Conservation (phyloP, 108 stramenopile species). For the Fragilaria radians region DNA sequence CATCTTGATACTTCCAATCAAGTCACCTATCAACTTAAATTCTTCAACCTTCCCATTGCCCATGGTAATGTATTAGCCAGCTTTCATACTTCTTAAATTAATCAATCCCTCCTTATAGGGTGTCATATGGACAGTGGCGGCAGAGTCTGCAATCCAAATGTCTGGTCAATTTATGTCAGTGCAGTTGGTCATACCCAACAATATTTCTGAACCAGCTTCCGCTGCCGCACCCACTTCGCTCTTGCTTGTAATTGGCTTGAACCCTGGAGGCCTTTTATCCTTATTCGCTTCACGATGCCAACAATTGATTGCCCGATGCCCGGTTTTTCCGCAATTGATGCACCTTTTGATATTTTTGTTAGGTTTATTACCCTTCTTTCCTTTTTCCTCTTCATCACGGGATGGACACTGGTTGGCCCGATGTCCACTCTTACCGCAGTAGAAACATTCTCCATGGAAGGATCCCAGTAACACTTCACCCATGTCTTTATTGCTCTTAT, state of each 20-base stretch:
- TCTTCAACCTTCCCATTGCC: not conserved
- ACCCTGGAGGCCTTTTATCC: no score
- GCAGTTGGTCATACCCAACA: no score
- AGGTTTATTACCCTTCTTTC: not conserved
- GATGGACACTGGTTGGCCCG: conserved; percentile 5
- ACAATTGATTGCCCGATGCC: conserved; percentile 2
- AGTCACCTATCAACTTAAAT: not conserved
- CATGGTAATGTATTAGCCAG: not conserved
- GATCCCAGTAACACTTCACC: no score
- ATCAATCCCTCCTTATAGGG: not conserved
- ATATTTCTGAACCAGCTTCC: no score
- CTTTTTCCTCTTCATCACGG: not conserved
- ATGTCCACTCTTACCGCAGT: not conserved
- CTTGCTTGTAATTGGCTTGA: no score
- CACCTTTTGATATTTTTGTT: not conserved
- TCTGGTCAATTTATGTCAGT: no score
- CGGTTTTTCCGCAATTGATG: conserved; percentile 2
- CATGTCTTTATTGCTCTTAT: no score
- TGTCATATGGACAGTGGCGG: not conserved
- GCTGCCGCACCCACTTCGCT: no score
- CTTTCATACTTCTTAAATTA: not conserved
- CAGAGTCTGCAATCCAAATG: not conserved
- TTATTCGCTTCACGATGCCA: no score
- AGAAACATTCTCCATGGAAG: no score
- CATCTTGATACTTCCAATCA: not conserved